A percentile compares a stretch with the other conserved stretches of the same genome.
These are phyloP conservation scores for Monosporascus sp. DNA, from an alignment of 2,329 filamentous ascomycete genomes.

Conservation along the genomic window DNA sequence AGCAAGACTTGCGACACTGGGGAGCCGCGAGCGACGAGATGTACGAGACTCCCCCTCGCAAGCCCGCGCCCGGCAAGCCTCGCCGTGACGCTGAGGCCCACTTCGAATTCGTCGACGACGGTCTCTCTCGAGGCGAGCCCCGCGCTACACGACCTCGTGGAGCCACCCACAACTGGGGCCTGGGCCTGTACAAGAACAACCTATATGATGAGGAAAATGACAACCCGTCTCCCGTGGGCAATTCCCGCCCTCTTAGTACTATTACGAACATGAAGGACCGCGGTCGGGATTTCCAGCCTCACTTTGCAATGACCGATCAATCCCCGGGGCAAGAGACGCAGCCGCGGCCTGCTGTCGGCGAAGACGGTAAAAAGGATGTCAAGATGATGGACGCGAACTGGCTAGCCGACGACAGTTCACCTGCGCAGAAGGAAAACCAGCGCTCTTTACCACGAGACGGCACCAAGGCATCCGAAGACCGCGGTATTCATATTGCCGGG, in stretches of 20 bases:
- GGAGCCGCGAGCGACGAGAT: slow-evolving; percentile 63
- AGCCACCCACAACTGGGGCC: slow-evolving; percentile 59
- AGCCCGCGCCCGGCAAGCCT: slow-evolving; percentile 56
- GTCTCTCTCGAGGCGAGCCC: slow-evolving; percentile 48
- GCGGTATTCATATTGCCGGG: slow-evolving; percentile 46
- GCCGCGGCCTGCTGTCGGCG: slow-evolving; percentile 41
- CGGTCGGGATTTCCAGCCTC: slow-evolving; percentile 68
- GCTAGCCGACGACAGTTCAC: slow-evolving; percentile 51
- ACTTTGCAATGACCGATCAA: slow-evolving; percentile 72
- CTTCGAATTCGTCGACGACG: slow-evolving; percentile 79
- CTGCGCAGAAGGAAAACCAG: slow-evolving; percentile 49
- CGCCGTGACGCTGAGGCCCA: slow-evolving; percentile 77
- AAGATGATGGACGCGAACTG: slow-evolving; percentile 68
- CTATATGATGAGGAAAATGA: slow-evolving; percentile 57
- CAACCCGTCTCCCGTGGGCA: slow-evolving; percentile 29
- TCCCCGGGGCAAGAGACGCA: slow-evolving; percentile 45
- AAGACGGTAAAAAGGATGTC: slow-evolving; percentile 62
- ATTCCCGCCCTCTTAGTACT: slow-evolving; percentile 50
- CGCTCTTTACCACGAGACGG: slow-evolving; percentile 15
- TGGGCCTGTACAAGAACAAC: slow-evolving; percentile 73
- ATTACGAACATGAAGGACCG: slow-evolving; percentile 71
- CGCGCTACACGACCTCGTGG: slow-evolving; percentile 46
- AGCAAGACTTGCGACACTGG: slow-evolving; percentile 74
- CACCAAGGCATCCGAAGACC: slow-evolving; percentile 24
- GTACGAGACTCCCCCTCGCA: slow-evolving; percentile 52